phyloP scores from a whole-genome alignment of 2,329 filamentous ascomycete genomes.

The Cladosporium austrohemisphaericum region DNA sequence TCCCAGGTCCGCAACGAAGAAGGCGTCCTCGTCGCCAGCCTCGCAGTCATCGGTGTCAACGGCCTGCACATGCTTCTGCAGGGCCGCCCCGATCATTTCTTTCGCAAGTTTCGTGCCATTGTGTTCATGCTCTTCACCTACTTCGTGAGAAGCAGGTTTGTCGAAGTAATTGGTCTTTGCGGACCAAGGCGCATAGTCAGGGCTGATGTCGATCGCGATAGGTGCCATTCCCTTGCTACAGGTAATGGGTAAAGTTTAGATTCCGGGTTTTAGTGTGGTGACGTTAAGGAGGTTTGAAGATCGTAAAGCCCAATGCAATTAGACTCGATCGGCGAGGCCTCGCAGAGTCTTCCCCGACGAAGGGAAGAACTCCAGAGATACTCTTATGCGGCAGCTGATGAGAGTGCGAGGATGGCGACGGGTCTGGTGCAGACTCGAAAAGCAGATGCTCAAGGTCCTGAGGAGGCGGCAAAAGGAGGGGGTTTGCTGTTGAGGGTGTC shows the following conservation, averaged over 20 bases:
- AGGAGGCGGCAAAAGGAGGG: slow-evolving; percentile 32
- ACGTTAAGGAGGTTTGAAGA: slow-evolving; percentile 93
- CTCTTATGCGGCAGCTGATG: slow-evolving; percentile 99
- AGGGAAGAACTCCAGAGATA: slow-evolving; percentile 98
- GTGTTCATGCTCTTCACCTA: slow-evolving; percentile 37
- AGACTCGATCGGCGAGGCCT: slow-evolving; percentile 70
- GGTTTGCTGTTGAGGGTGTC: slow-evolving; percentile 51
- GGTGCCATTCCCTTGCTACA: slow-evolving; percentile 63
- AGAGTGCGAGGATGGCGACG: slow-evolving; percentile 55
- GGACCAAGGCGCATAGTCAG: slow-evolving; percentile 35
- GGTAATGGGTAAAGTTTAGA: slow-evolving; percentile 14
- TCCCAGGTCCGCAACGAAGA: slow-evolving; percentile 96
- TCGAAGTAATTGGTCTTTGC: slow-evolving; percentile 32
- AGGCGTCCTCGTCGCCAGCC: slow-evolving; percentile 91
- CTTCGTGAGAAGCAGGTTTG: slow-evolving; percentile 4
- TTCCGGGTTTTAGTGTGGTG: slow-evolving; percentile 12
- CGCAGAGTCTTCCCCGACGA: slow-evolving; percentile 98
- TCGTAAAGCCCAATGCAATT: slow-evolving; percentile 85
- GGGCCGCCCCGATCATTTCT: slow-evolving; percentile 77
- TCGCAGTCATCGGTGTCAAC: slow-evolving; percentile 87
- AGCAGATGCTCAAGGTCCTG: slow-evolving; percentile 40
- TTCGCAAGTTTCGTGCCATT: slow-evolving; percentile 59
- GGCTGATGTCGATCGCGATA: slow-evolving; percentile 55
- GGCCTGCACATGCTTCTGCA: slow-evolving; percentile 77
- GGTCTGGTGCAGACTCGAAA: slow-evolving; percentile 41